Evolutionary conservation across 208 protist species (phyloP).

Genomic region (Leishmania lainsoni): DNA sequence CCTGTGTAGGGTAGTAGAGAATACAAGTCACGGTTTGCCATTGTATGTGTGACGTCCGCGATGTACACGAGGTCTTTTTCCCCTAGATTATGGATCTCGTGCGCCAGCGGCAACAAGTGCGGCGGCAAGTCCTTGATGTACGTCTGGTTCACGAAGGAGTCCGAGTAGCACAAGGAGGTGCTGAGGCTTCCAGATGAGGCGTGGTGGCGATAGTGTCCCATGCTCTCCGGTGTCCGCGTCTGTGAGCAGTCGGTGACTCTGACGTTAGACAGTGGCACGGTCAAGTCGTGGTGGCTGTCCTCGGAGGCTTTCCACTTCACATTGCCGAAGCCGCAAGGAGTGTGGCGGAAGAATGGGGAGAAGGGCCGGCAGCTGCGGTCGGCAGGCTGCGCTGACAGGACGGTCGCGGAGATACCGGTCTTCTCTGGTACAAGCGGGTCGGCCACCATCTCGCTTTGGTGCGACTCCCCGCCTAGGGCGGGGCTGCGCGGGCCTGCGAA

Average conservation of each 20-base stretch:
- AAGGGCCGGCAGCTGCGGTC: neutral
- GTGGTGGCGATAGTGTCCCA: neutral
- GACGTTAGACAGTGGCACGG: neutral
- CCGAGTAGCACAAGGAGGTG: conserved; percentile 21
- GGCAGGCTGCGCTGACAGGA: neutral
- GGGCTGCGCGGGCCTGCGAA: neutral
- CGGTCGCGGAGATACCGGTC: neutral
- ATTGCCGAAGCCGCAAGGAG: neutral
- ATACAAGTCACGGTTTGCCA: conserved; percentile 68
- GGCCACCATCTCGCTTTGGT: neutral
- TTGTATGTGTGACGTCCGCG: conserved; percentile 50
- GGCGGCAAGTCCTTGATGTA: conserved; percentile 41
- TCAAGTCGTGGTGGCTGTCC: neutral
- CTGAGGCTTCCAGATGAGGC: neutral
- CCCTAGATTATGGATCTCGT: conserved; percentile 55
- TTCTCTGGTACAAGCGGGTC: neutral
- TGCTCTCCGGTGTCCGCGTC: neutral
- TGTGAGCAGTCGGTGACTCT: neutral
- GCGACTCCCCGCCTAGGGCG: too few species aligned
- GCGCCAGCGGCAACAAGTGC: conserved; percentile 56
- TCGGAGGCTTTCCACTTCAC: neutral
- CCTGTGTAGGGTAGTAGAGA: conserved; percentile 76
- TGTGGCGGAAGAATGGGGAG: neutral
- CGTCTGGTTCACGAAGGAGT: conserved; percentile 34
- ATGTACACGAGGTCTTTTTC: conserved; percentile 58